Conservation (phyloP, 2,329 filamentous ascomycete species). For the Cytospora piceae region DNA sequence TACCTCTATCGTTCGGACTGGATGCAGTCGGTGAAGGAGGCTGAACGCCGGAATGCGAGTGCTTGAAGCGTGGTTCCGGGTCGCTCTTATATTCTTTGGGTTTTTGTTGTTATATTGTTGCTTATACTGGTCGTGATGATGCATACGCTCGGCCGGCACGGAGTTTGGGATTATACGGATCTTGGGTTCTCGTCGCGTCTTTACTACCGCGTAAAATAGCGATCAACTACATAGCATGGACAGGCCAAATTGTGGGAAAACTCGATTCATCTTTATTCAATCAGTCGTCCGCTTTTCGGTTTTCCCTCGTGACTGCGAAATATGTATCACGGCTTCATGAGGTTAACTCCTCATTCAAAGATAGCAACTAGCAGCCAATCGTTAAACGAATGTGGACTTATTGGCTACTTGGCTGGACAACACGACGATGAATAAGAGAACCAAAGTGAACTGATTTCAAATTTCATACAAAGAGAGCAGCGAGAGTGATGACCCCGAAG, state of each 20-base stretch:
- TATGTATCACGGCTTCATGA: not conserved
- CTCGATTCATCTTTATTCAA: not conserved
- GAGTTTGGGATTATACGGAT: not conserved
- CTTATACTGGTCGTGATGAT: not conserved
- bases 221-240: not conserved
- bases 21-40: slow-evolving; percentile 57
- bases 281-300: not conserved
- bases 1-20: slow-evolving; percentile 58
- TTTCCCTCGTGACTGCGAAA: not conserved
- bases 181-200: not conserved
- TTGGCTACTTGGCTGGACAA: not conserved
- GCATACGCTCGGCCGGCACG: not conserved
- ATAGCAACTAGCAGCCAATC: not conserved
- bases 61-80: slow-evolving; percentile 39
- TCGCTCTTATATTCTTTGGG: not conserved
- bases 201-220: not conserved
- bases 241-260: not conserved
- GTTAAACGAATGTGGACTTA: not conserved
- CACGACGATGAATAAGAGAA: not conserved
- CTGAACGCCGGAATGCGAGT: slow-evolving; percentile 54
- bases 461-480: no score
- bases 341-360: no score
- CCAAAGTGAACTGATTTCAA: not conserved
- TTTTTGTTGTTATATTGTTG: not conserved
- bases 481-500: no score